Evolutionary conservation across 2,329 filamentous ascomycete genomes (phyloP).

Genomic region (Aspergillus viridinutans): DNA sequence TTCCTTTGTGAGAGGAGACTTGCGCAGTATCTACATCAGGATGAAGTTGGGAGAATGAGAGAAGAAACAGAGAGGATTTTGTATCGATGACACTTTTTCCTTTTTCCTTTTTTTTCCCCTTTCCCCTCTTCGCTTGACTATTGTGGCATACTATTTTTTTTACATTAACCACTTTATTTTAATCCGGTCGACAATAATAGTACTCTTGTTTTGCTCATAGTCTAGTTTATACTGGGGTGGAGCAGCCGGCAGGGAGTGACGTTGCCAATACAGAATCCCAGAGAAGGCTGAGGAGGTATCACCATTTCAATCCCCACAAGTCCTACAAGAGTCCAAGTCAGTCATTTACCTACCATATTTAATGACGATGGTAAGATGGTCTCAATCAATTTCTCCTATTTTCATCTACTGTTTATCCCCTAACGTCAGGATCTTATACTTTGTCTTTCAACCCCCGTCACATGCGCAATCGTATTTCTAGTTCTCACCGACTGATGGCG

Average conservation of each 20-base stretch:
- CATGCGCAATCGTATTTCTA: neutral
- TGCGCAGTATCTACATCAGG: neutral
- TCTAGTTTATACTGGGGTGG: neutral
- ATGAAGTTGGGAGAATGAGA: neutral
- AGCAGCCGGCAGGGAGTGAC: neutral
- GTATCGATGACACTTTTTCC: neutral
- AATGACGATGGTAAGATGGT: neutral
- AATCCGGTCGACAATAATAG: no score
- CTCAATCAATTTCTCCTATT: no score
- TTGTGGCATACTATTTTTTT: neutral
- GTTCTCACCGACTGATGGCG: neutral
- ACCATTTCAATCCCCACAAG: no score
- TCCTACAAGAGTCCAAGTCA: no score
- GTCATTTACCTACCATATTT: neutral
- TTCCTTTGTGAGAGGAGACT: neutral
- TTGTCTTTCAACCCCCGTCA: no score
- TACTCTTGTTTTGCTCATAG: neutral
- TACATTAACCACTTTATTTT: no score
- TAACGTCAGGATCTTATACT: neutral
- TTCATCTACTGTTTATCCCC: neutral
- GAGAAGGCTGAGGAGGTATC: neutral
- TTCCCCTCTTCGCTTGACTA: neutral
- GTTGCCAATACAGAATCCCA: neutral
- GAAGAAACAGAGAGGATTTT: neutral
- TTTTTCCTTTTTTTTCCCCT: neutral